Evolutionary conservation across 2,329 filamentous ascomycete species (phyloP).

Genomic region (Magnaporthales sp.): DNA sequence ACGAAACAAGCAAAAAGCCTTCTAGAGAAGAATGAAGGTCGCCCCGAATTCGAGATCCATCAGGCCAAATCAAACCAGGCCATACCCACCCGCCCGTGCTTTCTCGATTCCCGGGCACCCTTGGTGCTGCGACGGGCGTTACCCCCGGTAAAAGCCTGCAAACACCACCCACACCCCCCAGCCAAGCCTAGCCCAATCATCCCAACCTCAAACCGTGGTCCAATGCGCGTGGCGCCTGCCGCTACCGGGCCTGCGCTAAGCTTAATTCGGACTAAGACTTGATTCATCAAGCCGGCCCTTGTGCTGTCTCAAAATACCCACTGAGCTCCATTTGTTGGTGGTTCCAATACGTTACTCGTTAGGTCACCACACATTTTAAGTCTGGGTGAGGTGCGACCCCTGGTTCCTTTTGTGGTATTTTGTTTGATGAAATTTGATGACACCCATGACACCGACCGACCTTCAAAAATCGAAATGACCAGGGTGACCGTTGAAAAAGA

Average conservation of each 20-base stretch:
- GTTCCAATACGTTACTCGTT: not conserved
- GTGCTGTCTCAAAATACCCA: not conserved
- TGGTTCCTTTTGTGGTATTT: not conserved
- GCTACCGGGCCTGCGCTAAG: slow-evolving; percentile 1
- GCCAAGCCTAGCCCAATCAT: not conserved
- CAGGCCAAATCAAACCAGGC: not conserved
- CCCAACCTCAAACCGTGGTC: not conserved
- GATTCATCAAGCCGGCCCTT: not conserved
- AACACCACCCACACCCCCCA: not conserved
- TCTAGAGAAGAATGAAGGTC: not conserved
- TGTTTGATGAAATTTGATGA: not conserved
- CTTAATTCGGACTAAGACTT: not conserved
- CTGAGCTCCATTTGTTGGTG: not conserved
- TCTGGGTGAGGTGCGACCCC: not conserved
- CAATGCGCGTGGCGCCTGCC: slow-evolving; percentile 3
- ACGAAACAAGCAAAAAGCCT: not conserved
- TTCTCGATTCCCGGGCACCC: not conserved
- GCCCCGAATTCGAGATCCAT: slow-evolving; percentile 1
- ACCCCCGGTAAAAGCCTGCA: not conserved
- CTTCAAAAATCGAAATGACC: not conserved
- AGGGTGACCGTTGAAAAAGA: not conserved
- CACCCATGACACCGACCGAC: not conserved
- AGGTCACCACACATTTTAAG: not conserved
- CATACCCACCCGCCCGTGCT: not conserved
- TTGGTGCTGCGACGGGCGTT: not conserved